Evolutionary conservation across 2,329 filamentous ascomycete species (phyloP).

Genomic region (Pestalotiopsis sp.): DNA sequence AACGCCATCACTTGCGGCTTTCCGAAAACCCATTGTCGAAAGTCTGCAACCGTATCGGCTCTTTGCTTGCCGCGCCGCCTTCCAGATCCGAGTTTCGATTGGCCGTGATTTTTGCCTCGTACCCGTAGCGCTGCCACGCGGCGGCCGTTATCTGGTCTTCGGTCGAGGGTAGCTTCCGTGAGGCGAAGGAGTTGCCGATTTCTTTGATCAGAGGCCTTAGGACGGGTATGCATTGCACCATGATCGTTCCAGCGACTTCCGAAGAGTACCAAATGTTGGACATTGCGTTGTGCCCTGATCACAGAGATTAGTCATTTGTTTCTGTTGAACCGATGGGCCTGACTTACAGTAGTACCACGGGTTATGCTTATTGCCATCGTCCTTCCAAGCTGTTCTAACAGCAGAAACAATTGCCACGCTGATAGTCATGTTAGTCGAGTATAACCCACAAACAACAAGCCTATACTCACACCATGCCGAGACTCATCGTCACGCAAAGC

Average conservation of each 20-base stretch:
- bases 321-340: accelerated
- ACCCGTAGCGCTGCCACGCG: background rate
- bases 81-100: background rate
- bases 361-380: constrained; percentile 40
- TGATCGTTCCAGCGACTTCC: constrained; percentile 6
- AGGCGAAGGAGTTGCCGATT: background rate
- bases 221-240: constrained; percentile 5
- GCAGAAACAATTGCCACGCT: constrained; percentile 40
- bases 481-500: constrained; percentile 49
- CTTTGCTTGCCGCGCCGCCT: background rate
- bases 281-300: constrained; percentile 1
- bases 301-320: background rate
- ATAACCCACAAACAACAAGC: background rate
- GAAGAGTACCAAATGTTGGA: constrained; percentile 5
- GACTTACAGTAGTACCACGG: constrained; percentile 42
- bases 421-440: background rate
- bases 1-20: background rate
- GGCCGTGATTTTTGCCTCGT: background rate
- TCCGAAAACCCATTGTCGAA: background rate
- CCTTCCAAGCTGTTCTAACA: constrained; percentile 48
- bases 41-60: background rate
- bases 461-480: constrained; percentile 40
- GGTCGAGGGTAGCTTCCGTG: background rate
- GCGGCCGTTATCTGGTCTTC: background rate
- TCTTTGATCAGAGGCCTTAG: background rate